Percentiles rank a stretch among this genome's conserved stretches.
Evolutionary conservation across 306 rosid species (phyloP).

Genomic region (Betula pendula): DNA sequence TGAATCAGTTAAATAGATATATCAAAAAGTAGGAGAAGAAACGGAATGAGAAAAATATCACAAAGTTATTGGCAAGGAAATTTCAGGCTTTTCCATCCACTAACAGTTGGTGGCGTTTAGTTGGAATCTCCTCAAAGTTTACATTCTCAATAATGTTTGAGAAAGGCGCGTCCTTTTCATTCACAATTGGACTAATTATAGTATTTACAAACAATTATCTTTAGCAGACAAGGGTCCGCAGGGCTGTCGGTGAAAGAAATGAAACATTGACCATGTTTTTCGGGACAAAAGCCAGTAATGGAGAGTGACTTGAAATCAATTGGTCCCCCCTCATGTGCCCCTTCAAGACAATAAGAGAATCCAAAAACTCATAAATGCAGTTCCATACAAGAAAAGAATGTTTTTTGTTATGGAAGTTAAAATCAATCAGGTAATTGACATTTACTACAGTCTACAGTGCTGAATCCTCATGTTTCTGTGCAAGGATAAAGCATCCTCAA

Average conservation of each 20-base stretch:
- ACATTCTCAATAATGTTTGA: conserved; percentile 20
- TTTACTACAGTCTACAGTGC: too few relatives aligned
- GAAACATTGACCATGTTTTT: conserved; percentile 52
- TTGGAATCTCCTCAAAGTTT: conserved; percentile 30
- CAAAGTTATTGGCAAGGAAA: conserved; percentile 47
- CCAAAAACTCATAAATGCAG: conserved; percentile 63
- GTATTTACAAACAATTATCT: conserved; percentile 23
- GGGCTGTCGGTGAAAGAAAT: conserved; percentile 70
- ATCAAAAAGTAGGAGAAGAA: conserved; percentile 11
- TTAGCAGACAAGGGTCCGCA: conserved; percentile 65
- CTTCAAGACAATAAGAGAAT: conserved; percentile 58
- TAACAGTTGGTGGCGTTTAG: conserved; percentile 46
- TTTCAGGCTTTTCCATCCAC: conserved; percentile 62
- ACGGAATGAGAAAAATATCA: conserved; percentile 41
- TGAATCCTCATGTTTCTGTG: too few relatives aligned
- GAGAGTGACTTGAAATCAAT: conserved; percentile 67
- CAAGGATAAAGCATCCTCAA: neutral
- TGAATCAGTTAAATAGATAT: conserved; percentile 27
- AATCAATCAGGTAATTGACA: too few relatives aligned
- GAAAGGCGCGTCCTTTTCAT: conserved; percentile 46
- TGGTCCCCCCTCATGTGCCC: conserved; percentile 78
- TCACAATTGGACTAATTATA: conserved; percentile 30
- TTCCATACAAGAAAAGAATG: conserved; percentile 47
- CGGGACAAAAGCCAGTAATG: conserved; percentile 65
- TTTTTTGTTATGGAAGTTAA: too few relatives aligned